phyloP scores from a whole-genome alignment of 192 early-diverging fungal genomes.

The Bifiguratus adelaidae region DNA sequence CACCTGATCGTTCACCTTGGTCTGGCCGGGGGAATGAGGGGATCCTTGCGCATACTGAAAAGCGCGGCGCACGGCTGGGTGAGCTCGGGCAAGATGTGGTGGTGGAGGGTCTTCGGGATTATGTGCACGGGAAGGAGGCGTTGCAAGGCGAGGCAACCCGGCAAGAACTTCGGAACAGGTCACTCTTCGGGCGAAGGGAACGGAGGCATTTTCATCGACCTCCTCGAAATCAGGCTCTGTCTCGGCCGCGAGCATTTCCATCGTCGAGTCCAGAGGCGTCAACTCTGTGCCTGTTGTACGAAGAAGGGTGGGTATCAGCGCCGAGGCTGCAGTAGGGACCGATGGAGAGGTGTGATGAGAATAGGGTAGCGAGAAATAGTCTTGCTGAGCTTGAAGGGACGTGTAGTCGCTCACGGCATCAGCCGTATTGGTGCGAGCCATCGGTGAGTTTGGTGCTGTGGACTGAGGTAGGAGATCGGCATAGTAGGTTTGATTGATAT shows the following conservation, averaged over 20 bases:
- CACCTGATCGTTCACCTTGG: background rate
- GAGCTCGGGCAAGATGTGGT: background rate
- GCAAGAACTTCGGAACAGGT: background rate
- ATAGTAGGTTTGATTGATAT: slow-evolving; percentile 22
- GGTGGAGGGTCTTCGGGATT: slow-evolving; percentile 13
- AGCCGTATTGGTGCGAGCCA: background rate
- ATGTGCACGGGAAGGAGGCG: background rate
- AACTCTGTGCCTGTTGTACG: no score
- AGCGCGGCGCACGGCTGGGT: slow-evolving; percentile 4
- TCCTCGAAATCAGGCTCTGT: no score
- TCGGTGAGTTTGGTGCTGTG: background rate
- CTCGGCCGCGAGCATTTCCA: no score
- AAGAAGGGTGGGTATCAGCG: no score
- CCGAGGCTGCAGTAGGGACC: no score
- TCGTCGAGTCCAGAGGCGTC: no score
- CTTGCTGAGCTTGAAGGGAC: no score
- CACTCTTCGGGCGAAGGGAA: background rate
- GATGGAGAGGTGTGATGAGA: no score
- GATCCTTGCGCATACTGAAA: no score
- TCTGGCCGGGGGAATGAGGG: background rate
- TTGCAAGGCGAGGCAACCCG: background rate
- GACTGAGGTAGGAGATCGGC: background rate
- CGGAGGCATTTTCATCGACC: no score
- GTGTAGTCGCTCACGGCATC: background rate
- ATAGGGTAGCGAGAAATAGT: no score